A percentile compares a stretch with the other conserved stretches of the same genome.
These are phyloP conservation scores for Annulohypoxylon nitens DNA, from an alignment of 495 filamentous ascomycete genomes.

Conservation along the genomic window DNA sequence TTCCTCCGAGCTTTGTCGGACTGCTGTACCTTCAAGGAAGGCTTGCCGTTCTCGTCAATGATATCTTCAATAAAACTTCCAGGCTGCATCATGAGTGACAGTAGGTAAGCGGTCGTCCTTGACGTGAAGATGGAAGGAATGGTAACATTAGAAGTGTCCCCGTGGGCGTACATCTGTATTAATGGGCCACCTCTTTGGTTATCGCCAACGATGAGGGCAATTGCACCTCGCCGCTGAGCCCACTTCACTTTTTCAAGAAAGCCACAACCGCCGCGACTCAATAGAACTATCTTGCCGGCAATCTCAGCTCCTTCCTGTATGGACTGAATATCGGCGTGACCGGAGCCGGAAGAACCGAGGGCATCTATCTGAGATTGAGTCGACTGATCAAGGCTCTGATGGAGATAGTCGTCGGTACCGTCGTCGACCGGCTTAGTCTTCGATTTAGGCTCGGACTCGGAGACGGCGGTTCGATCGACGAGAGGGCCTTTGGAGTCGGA, in stretches of 20 bases:
- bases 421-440: constrained; percentile 66
- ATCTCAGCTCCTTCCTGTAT: constrained; percentile 96
- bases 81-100: constrained; percentile 87
- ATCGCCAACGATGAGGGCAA: constrained; percentile 94
- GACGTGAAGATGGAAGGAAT: constrained; percentile 97
- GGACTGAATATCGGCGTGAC: constrained; percentile 93
- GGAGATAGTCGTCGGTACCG: constrained; percentile 93
- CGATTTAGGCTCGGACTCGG: constrained; percentile 41
- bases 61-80: constrained; percentile 70
- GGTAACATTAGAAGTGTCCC: constrained; percentile 93
- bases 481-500: constrained; percentile 40
- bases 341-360: constrained; percentile 57
- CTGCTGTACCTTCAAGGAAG: constrained; percentile 62
- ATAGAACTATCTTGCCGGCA: constrained; percentile 87
- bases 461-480: constrained; percentile 42
- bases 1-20: constrained; percentile 57
- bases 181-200: constrained; percentile 86
- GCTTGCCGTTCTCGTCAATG: constrained; percentile 66
- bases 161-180: constrained; percentile 96
- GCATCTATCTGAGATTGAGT: constrained; percentile 50
- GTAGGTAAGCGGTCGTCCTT: constrained; percentile 90
- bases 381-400: constrained; percentile 68
- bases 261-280: constrained; percentile 93
- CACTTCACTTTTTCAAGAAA: constrained; percentile 98
- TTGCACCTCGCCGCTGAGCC: constrained; percentile 89